These are phyloP conservation scores for Melaleuca quinquenervia DNA, from an alignment of 345 rosid genomes.

Conservation along the genomic window DNA sequence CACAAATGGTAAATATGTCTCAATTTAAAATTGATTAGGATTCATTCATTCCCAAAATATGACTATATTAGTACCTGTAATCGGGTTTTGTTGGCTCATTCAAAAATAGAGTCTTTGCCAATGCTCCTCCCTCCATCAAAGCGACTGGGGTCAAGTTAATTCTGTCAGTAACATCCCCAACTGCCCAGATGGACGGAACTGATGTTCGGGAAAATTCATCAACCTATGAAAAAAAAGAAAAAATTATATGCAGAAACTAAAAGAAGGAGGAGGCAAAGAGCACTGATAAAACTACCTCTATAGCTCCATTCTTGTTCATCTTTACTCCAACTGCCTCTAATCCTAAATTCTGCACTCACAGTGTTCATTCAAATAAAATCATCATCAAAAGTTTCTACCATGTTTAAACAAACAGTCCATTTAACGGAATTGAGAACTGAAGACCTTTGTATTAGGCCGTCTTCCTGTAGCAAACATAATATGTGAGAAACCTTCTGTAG, in stretches of 20 bases:
- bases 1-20: background rate
- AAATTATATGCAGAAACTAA: background rate
- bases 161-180: conserved; percentile 93
- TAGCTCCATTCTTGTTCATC: conserved; percentile 70
- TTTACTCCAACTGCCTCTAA: conserved; percentile 73
- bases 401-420: background rate
- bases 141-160: conserved; percentile 97
- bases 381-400: background rate
- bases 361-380: background rate
- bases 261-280: background rate
- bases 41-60: background rate
- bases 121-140: conserved; percentile 95
- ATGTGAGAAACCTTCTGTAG: conserved; percentile 81
- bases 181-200: conserved; percentile 94
- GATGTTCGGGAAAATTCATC: conserved; percentile 79
- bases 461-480: conserved; percentile 98
- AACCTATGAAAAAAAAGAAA: conserved; percentile 41
- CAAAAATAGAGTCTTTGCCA: conserved; percentile 73
- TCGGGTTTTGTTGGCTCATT: conserved; percentile 87
- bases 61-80: conserved; percentile 36
- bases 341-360: conserved; percentile 71
- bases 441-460: conserved; percentile 79
- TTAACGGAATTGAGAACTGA: background rate
- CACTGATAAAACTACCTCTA: conserved; percentile 50
- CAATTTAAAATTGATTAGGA: background rate